Evolutionary conservation across 371 early-diverging fungal species (phyloP).

Genomic region (Rhizopus arrhizus): DNA sequence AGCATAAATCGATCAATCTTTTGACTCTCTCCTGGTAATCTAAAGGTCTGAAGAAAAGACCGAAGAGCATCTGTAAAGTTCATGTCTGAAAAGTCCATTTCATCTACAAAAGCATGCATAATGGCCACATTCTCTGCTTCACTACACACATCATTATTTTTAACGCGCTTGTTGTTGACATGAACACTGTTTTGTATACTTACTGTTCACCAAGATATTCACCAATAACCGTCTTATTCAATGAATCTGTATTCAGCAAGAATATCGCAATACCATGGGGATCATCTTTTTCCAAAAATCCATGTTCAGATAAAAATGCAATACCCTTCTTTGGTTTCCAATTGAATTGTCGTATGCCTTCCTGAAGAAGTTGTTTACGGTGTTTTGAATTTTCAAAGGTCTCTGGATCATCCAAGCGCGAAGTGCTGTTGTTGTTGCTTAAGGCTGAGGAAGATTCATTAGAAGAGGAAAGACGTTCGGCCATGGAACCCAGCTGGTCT

Average conservation of each 20-base stretch:
- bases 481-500: constrained; percentile 37
- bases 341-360: constrained; percentile 83
- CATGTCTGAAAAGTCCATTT: constrained; percentile 80
- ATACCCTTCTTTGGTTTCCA: constrained; percentile 93
- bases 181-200: neutral
- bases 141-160: constrained; percentile 16
- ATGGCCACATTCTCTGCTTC: constrained; percentile 86
- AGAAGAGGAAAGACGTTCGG: constrained; percentile 49
- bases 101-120: constrained; percentile 95
- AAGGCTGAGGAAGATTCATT: constrained; percentile 63
- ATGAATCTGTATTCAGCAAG: constrained; percentile 71
- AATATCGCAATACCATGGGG: constrained; percentile 74
- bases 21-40: constrained; percentile 97
- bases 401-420: constrained; percentile 73
- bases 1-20: constrained; percentile 98
- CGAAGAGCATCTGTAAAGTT: constrained; percentile 86
- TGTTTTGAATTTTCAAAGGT: constrained; percentile 79
- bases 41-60: constrained; percentile 89
- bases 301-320: constrained; percentile 65
- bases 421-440: constrained; percentile 22
- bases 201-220: constrained; percentile 93
- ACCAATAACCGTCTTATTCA: constrained; percentile 88
- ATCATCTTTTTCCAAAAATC: constrained; percentile 61
- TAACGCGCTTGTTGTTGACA: too few species aligned
- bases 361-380: constrained; percentile 77